These are phyloP conservation scores for Saturnispora mendoncae DNA, from an alignment of 805 yeast species.

Conservation along the genomic window DNA sequence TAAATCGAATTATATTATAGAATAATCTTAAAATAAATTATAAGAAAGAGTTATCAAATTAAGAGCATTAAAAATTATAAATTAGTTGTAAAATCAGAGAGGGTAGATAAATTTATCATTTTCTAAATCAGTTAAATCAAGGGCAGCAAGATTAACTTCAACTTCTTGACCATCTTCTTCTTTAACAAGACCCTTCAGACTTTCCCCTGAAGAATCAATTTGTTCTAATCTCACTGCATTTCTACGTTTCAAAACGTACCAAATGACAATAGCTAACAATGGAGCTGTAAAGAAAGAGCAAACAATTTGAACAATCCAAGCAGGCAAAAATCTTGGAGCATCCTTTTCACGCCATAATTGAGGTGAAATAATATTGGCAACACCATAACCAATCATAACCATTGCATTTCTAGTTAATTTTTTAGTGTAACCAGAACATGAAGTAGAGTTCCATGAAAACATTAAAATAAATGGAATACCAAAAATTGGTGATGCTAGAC, in stretches of 20 bases:
- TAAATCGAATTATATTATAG: not conserved
- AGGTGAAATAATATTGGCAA: slow-evolving; percentile 44
- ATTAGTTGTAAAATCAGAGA: slow-evolving; percentile 17
- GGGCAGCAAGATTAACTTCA: slow-evolving; percentile 33
- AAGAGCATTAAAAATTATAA: not conserved
- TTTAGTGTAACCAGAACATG: slow-evolving; percentile 44
- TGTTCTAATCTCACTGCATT: slow-evolving; percentile 27
- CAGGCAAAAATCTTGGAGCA: slow-evolving; percentile 37
- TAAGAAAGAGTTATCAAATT: not conserved
- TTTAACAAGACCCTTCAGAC: slow-evolving; percentile 20
- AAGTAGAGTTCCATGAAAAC: slow-evolving; percentile 27
- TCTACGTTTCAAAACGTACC: slow-evolving; percentile 32
- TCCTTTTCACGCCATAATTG: slow-evolving; percentile 42
- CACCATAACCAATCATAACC: slow-evolving; percentile 36
- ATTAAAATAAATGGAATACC: slow-evolving; percentile 22
- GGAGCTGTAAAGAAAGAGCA: slow-evolving; percentile 39
- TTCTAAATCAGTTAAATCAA: slow-evolving; percentile 44
- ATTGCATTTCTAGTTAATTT: slow-evolving; percentile 37
- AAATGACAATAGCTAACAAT: slow-evolving; percentile 30
- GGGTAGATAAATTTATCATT: slow-evolving; percentile 42
- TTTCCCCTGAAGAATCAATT: slow-evolving; percentile 12
- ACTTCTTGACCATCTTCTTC: slow-evolving; percentile 25
- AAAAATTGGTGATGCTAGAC: slow-evolving; percentile 37
- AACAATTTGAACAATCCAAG: slow-evolving; percentile 45
- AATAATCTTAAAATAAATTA: not conserved